Conservation (phyloP, 306 rosid species). For the Dicorynia guianensis region DNA sequence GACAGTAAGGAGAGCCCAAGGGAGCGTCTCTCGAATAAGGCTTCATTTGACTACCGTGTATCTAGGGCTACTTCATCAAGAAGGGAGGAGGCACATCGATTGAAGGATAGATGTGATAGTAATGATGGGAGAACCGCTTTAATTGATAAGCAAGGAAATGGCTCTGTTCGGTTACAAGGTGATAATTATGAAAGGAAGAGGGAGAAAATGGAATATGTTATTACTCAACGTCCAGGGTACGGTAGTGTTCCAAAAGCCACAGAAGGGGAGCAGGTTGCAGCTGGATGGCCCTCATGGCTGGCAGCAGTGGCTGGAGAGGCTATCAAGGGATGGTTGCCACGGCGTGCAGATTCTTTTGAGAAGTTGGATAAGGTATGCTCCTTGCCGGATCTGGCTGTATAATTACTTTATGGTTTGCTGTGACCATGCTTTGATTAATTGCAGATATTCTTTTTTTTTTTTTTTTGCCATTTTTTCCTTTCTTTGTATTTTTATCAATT, state of each 20-base stretch:
- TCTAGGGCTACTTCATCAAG: conserved; percentile 75
- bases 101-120: conserved; percentile 69
- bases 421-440: conserved; percentile 28
- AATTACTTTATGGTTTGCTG: conserved; percentile 30
- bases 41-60: conserved; percentile 54
- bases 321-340: conserved; percentile 92
- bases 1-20: conserved; percentile 96
- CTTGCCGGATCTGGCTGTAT: conserved; percentile 39
- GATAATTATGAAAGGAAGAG: conserved; percentile 83
- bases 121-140: conserved; percentile 69
- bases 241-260: conserved; percentile 80
- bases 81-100: conserved; percentile 76
- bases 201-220: conserved; percentile 80
- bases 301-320: conserved; percentile 99
- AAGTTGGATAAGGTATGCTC: conserved; percentile 89
- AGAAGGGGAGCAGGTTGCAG: conserved; percentile 97
- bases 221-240: conserved; percentile 74
- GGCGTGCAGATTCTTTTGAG: conserved; percentile 97
- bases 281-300: conserved; percentile 98
- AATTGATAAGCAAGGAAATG: conserved; percentile 79
- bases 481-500: conserved; percentile 13
- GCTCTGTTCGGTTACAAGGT: conserved; percentile 59
- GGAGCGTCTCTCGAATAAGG: conserved; percentile 73
- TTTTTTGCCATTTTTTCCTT: not conserved
- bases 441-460: conserved; percentile 22